Evolutionary conservation across 257 asterid genomes (phyloP).

Genomic region (Solanum gracilifrons): DNA sequence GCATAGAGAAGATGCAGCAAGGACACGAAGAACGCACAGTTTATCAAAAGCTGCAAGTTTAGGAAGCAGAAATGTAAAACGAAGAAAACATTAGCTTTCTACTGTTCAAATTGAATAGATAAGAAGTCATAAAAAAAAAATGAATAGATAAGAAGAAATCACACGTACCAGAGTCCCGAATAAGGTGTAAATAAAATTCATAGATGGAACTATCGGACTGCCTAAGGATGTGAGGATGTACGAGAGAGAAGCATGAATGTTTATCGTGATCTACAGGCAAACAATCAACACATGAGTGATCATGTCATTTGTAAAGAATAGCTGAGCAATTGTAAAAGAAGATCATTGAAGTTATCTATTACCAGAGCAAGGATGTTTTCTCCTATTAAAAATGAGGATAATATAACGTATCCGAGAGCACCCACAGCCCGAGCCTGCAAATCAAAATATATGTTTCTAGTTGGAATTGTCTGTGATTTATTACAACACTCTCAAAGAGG

Average conservation of each 20-base stretch:
- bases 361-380: constrained; percentile 91
- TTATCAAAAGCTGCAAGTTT: constrained; percentile 68
- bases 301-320: not conserved
- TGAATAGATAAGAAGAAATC: not conserved
- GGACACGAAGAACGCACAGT: constrained; percentile 54
- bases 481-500: not conserved
- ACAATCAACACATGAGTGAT: not conserved
- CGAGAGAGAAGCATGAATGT: constrained; percentile 70
- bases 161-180: constrained; percentile 71
- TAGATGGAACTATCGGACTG: constrained; percentile 58
- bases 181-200: constrained; percentile 57
- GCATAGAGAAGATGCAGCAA: constrained; percentile 84
- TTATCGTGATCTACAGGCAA: constrained; percentile 57
- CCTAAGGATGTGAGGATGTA: constrained; percentile 56
- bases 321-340: not conserved
- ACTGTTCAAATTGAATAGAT: not conserved
- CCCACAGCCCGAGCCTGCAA: constrained; percentile 85
- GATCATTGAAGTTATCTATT: constrained; percentile 6
- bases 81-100: not conserved
- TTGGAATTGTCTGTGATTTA: not conserved
- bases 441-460: not conserved
- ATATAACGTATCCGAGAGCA: constrained; percentile 63
- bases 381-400: constrained; percentile 77
- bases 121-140: not conserved
- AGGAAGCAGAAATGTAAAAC: not conserved